Conservation (phyloP, 805 yeast species). For the Middelhovenomyces tepae region DNA sequence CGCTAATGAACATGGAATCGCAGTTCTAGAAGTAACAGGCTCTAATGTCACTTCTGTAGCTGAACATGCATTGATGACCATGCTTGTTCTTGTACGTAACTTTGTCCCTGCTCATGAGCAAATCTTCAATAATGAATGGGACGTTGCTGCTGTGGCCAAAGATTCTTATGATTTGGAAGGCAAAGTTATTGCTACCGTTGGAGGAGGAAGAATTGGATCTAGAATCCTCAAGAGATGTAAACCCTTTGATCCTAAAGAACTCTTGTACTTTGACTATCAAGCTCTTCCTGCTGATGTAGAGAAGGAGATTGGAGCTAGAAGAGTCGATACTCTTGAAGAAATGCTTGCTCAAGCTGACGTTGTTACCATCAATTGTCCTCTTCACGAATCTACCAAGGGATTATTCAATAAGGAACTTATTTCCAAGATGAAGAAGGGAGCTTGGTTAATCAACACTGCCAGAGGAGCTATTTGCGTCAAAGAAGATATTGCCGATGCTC, state of each 20-base stretch:
- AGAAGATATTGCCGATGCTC: slow-evolving; percentile 68
- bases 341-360: slow-evolving; percentile 60
- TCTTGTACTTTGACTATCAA: slow-evolving; percentile 69
- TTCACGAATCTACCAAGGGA: slow-evolving; percentile 61
- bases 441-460: slow-evolving; percentile 70
- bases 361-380: slow-evolving; percentile 69
- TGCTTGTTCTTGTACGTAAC: slow-evolving; percentile 61
- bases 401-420: slow-evolving; percentile 61
- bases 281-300: slow-evolving; percentile 52
- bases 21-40: slow-evolving; percentile 75
- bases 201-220: slow-evolving; percentile 75
- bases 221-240: slow-evolving; percentile 61
- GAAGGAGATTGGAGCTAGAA: slow-evolving; percentile 47
- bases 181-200: slow-evolving; percentile 67
- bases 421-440: slow-evolving; percentile 65
- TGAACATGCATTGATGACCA: slow-evolving; percentile 70
- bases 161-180: slow-evolving; percentile 68
- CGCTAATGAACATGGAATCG: slow-evolving; percentile 51
- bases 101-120: slow-evolving; percentile 72
- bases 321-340: slow-evolving; percentile 53
- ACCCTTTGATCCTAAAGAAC: slow-evolving; percentile 66
- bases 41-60: slow-evolving; percentile 75
- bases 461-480: slow-evolving; percentile 72
- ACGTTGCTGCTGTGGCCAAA: slow-evolving; percentile 68
- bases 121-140: slow-evolving; percentile 55